These are phyloP conservation scores for Cutaneotrichosporon mucoides DNA, from an alignment of 1,284 basidiomycete genomes.

Conservation along the genomic window DNA sequence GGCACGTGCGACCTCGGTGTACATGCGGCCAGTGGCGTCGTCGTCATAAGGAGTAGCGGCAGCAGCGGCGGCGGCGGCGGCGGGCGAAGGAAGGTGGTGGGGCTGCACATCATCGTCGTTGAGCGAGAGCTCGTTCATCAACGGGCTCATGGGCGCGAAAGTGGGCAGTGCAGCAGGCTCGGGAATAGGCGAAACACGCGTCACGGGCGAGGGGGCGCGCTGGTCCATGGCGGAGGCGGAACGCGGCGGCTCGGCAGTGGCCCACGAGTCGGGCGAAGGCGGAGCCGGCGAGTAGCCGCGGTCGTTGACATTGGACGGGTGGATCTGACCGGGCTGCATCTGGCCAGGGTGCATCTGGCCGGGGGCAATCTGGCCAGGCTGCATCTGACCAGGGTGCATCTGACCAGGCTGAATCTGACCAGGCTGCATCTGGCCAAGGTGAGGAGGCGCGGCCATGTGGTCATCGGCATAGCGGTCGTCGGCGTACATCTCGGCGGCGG, in stretches of 20 bases:
- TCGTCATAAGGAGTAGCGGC: constrained; percentile 17
- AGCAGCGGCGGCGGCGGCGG: neutral
- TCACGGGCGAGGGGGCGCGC: neutral
- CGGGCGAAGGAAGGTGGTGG: neutral
- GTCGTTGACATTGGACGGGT: too few species aligned
- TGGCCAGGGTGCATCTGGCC: too few species aligned
- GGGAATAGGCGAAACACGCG: constrained; percentile 10
- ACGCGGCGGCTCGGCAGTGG: neutral
- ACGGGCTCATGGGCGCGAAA: constrained; percentile 35
- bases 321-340: too few species aligned
- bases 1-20: constrained; percentile 38
- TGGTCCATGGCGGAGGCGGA: neutral
- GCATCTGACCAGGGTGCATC: neutral
- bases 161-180: constrained; percentile 20
- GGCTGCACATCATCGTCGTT: neutral
- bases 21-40: constrained; percentile 27
- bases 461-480: constrained; percentile 24
- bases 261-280: neutral
- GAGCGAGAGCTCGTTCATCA: constrained; percentile 18
- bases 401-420: too few species aligned
- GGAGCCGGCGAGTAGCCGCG: too few species aligned
- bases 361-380: neutral
- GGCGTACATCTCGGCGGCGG: constrained; percentile 29
- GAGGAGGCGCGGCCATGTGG: constrained; percentile 5
- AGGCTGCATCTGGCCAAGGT: neutral